Percentiles rank a stretch among this genome's conserved stretches.
These are phyloP conservation scores for Dioscorea alata DNA, from an alignment of 106 monocot genomes.

Conservation along the genomic window DNA sequence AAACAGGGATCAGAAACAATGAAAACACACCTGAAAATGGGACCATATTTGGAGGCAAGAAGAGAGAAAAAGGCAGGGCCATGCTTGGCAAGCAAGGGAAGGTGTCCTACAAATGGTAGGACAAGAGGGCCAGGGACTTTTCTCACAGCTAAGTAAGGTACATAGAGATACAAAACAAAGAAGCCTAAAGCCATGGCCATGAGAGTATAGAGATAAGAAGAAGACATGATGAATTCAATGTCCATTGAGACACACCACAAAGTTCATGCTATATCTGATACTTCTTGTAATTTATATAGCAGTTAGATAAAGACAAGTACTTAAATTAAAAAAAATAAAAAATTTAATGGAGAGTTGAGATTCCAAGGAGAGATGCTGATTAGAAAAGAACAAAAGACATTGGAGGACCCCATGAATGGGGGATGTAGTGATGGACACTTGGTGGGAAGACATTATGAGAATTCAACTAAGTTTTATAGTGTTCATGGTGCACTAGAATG, in stretches of 20 bases:
- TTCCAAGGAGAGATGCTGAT: too few relatives aligned
- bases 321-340: too few relatives aligned
- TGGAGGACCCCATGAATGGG: too few relatives aligned
- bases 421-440: too few relatives aligned
- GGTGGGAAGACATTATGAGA: too few relatives aligned
- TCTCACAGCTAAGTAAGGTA: slow-evolving; percentile 42
- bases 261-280: too few relatives aligned
- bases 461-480: too few relatives aligned
- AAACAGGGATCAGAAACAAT: neutral
- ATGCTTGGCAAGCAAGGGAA: slow-evolving; percentile 47
- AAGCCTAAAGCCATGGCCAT: slow-evolving; percentile 12
- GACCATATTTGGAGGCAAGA: slow-evolving; percentile 46
- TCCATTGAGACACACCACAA: neutral
- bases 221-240: neutral
- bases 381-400: too few relatives aligned
- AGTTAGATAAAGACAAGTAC: too few relatives aligned
- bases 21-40: slow-evolving; percentile 36
- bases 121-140: slow-evolving; percentile 56
- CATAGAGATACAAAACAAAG: slow-evolving; percentile 39
- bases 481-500: too few relatives aligned
- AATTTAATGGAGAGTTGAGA: too few relatives aligned
- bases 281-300: too few relatives aligned
- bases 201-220: slow-evolving; percentile 2
- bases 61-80: slow-evolving; percentile 39
- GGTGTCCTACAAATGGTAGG: slow-evolving; percentile 45